Conservation (phyloP, 257 asterid species). For the Ophiorrhiza pumila region DNA sequence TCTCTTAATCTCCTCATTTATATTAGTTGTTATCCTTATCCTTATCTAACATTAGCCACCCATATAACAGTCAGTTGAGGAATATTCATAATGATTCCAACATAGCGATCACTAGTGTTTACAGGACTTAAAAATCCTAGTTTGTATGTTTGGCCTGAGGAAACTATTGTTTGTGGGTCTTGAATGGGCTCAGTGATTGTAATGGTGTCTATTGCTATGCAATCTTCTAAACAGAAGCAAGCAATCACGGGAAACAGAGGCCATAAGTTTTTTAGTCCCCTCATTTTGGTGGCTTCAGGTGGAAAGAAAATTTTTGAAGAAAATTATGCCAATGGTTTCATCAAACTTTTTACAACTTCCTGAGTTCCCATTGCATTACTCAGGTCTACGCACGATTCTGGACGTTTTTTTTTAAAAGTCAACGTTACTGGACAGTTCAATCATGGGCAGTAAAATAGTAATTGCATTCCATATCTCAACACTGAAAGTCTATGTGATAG, state of each 20-base stretch:
- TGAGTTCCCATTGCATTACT: background rate
- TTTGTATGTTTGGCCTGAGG: constrained; percentile 18
- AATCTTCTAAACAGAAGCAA: background rate
- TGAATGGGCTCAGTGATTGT: constrained; percentile 8
- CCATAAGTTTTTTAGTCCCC: background rate
- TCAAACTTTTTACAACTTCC: background rate
- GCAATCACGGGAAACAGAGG: constrained; percentile 1
- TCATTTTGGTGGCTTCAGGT: background rate
- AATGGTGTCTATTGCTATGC: constrained; percentile 14
- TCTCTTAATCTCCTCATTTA: too few species aligned
- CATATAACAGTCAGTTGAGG: constrained; percentile 30
- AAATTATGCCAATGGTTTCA: background rate
- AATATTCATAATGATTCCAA: constrained; percentile 23
- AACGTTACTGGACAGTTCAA: too few species aligned
- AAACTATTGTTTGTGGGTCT: constrained; percentile 19
- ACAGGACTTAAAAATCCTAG: constrained; percentile 28
- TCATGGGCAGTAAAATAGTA: too few species aligned
- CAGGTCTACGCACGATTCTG: too few species aligned
- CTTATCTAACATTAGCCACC: too few species aligned
- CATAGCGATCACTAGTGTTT: constrained; percentile 20
- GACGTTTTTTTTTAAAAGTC: too few species aligned
- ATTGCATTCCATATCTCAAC: too few species aligned
- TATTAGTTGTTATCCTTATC: too few species aligned
- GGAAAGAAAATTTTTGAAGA: too few species aligned
- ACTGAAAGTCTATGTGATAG: too few species aligned